Conservation (phyloP, 148 eudicot genomes). For the Polygonum aviculare region DNA sequence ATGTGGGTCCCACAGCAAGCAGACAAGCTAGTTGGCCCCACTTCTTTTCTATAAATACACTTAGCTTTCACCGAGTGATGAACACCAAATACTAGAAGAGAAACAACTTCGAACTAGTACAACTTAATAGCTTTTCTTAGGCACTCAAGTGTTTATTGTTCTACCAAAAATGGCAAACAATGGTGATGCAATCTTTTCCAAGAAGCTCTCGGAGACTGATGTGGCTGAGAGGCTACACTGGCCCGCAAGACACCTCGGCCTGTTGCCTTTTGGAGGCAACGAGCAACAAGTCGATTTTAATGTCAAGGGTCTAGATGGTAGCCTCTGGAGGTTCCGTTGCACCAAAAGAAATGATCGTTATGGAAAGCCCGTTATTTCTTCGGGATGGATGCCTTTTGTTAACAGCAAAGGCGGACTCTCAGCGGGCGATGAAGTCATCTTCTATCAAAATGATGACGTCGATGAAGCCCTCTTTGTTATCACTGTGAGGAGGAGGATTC, state of each 20-base stretch:
- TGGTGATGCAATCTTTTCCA: background rate
- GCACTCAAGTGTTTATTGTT: background rate
- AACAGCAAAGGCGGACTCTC: background rate
- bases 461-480: background rate
- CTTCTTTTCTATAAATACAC: background rate
- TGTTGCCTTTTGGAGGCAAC: background rate
- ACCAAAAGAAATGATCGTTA: background rate
- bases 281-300: background rate
- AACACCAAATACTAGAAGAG: background rate
- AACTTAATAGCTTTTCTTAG: background rate
- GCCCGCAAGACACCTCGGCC: background rate
- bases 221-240: background rate
- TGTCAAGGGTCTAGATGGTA: background rate
- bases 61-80: background rate
- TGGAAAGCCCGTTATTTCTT: background rate
- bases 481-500: background rate
- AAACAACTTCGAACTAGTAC: background rate
- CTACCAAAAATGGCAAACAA: background rate
- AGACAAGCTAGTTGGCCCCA: background rate
- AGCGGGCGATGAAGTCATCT: background rate
- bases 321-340: background rate
- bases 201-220: background rate
- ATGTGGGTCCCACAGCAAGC: background rate
- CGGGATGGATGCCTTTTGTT: background rate
- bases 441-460: background rate